phyloP scores from a whole-genome alignment of 2,329 filamentous ascomycete species.

The Fusarium devonianum region DNA sequence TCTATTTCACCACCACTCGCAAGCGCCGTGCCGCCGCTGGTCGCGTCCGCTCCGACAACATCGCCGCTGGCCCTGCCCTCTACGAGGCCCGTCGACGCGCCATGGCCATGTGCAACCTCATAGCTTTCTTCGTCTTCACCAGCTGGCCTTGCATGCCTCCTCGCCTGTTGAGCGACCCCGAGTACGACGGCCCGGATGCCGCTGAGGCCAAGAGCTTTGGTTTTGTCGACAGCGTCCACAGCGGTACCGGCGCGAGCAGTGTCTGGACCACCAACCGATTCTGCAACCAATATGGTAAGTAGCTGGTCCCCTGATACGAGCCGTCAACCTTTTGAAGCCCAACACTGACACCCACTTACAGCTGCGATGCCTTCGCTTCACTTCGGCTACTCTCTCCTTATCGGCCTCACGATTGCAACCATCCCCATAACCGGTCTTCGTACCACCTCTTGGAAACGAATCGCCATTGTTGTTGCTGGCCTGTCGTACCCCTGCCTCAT shows the following conservation, averaged over 20 bases:
- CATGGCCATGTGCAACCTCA: slow-evolving; percentile 67
- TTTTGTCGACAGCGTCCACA: slow-evolving; percentile 68
- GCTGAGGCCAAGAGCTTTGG: slow-evolving; percentile 66
- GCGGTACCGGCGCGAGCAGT: slow-evolving; percentile 60
- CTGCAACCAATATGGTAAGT: slow-evolving; percentile 75
- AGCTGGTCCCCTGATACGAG: too few relatives aligned
- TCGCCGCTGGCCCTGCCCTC: slow-evolving; percentile 52
- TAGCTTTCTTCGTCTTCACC: slow-evolving; percentile 68
- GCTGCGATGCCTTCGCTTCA: slow-evolving; percentile 79
- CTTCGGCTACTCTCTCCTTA: slow-evolving; percentile 77
- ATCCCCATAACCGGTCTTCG: slow-evolving; percentile 67
- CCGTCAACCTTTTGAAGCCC: not conserved
- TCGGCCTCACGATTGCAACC: slow-evolving; percentile 72
- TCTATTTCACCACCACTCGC: slow-evolving; percentile 72
- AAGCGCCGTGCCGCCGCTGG: slow-evolving; percentile 51
- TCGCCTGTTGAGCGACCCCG: slow-evolving; percentile 63
- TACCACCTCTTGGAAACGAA: slow-evolving; percentile 58
- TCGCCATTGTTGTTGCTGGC: slow-evolving; percentile 55
- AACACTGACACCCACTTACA: slow-evolving; percentile 40
- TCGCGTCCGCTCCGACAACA: slow-evolving; percentile 40
- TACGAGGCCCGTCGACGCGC: slow-evolving; percentile 66
- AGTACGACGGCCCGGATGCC: slow-evolving; percentile 62
- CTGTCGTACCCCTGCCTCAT: slow-evolving; percentile 71
- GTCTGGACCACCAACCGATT: slow-evolving; percentile 67
- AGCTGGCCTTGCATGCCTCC: slow-evolving; percentile 71